Conservation (phyloP, 305 asterid genomes). For the Lippia alba region DNA sequence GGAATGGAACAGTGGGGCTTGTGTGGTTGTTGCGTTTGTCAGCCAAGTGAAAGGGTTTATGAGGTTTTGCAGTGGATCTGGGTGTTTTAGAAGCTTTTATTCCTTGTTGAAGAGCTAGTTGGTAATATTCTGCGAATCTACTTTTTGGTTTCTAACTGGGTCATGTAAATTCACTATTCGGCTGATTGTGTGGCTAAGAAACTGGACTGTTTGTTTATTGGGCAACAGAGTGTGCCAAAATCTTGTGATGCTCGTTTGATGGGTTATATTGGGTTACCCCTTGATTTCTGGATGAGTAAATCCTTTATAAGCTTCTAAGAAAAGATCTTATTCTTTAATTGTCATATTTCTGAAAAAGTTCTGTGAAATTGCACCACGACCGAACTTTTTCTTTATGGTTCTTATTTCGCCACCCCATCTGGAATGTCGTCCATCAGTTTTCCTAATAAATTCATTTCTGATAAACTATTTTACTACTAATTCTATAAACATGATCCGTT, state of each 20-base stretch:
- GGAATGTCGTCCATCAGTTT: not conserved
- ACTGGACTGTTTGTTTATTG: not conserved
- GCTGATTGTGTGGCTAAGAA: not conserved
- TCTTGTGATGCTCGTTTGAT: not conserved
- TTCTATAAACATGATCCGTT: not conserved
- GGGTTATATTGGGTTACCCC: constrained; percentile 9
- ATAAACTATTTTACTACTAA: not conserved
- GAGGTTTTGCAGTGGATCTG: constrained; percentile 13
- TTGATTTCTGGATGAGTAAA: constrained; percentile 5
- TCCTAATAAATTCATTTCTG: not conserved
- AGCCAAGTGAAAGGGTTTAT: constrained; percentile 20
- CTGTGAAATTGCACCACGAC: not conserved
- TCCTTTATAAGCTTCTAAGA: constrained; percentile 15
- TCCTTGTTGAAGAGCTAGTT: not conserved
- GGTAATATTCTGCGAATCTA: not conserved
- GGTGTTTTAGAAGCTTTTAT: constrained; percentile 10
- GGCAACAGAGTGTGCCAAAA: too few species aligned
- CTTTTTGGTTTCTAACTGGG: not conserved
- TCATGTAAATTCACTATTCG: constrained; percentile 6
- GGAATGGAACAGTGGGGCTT: constrained; percentile 12
- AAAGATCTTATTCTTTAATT: not conserved
- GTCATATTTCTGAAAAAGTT: not conserved
- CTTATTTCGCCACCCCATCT: not conserved
- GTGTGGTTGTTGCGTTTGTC: not conserved
- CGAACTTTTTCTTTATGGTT: not conserved